phyloP scores from a whole-genome alignment of 768 basidiomycete species.

The Termitomyces sp. region DNA sequence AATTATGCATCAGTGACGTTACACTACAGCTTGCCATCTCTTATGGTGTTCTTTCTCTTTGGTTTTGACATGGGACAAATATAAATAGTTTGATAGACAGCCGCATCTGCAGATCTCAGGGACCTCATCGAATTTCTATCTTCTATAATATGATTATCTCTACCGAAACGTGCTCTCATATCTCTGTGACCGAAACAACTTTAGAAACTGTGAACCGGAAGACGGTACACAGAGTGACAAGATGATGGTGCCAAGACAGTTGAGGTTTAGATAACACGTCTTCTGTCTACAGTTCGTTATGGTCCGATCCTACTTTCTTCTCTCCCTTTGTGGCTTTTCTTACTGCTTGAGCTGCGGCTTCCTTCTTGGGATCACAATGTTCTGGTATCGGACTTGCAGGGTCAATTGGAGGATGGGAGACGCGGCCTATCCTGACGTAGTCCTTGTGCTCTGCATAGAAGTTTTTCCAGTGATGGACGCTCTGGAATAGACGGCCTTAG shows the following conservation, averaged over 20 bases:
- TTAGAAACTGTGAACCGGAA: too few relatives aligned
- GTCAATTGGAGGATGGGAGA: conserved; percentile 73
- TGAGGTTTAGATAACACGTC: neutral
- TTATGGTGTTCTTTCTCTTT: neutral
- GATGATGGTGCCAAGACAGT: neutral
- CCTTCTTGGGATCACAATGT: conserved; percentile 66
- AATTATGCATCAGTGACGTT: neutral
- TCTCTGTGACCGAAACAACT: neutral
- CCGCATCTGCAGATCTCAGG: neutral
- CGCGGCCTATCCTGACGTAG: conserved; percentile 74
- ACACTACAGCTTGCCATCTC: neutral
- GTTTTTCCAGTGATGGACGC: conserved; percentile 82
- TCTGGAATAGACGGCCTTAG: conserved; percentile 30
- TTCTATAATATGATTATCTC: neutral
- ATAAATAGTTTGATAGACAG: neutral
- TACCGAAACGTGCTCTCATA: neutral
- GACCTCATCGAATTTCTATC: neutral
- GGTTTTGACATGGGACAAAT: neutral
- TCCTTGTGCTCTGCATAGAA: conserved; percentile 82
- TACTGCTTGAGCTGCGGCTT: conserved; percentile 25
- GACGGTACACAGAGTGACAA: neutral
- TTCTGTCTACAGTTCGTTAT: conserved; percentile 29
- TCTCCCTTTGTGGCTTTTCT: conserved; percentile 16
- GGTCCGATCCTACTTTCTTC: conserved; percentile 18
- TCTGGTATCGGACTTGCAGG: conserved; percentile 68